Conservation (phyloP, 1,284 basidiomycete genomes). For the Tilletia indica region DNA sequence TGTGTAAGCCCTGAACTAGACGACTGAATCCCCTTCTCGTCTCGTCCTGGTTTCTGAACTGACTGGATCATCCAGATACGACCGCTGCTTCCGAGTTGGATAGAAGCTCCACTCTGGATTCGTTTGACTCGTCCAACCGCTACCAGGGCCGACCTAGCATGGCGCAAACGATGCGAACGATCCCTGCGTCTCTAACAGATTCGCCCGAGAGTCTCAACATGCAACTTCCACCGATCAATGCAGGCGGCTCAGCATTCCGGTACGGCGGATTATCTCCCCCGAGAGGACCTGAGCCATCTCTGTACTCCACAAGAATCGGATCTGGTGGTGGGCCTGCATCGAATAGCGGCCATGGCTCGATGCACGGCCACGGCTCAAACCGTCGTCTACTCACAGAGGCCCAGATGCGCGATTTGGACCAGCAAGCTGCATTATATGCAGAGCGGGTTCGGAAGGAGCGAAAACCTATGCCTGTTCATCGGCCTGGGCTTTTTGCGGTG, state of each 20-base stretch:
- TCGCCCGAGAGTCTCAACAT: not conserved
- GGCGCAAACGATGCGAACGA: not conserved
- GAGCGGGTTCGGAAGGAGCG: not conserved
- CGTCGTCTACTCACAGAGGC: not conserved
- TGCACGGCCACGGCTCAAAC: no score
- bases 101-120: not conserved
- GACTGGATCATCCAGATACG: no score
- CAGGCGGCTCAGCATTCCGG: not conserved
- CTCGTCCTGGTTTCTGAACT: not conserved
- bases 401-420: conserved; percentile 4
- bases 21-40: no score
- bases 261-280: not conserved
- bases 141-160: conserved; percentile 5
- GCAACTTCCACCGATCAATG: not conserved
- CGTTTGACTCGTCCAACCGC: not conserved
- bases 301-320: no score
- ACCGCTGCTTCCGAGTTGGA: not conserved
- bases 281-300: no score
- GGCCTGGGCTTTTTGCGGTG: not conserved
- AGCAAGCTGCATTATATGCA: conserved; percentile 12
- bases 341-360: no score
- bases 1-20: no score
- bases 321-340: no score
- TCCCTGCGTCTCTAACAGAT: not conserved
- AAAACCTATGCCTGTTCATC: not conserved